These are phyloP conservation scores for Penicillium sp. DNA, from an alignment of 2,329 filamentous ascomycete genomes.

Conservation along the genomic window DNA sequence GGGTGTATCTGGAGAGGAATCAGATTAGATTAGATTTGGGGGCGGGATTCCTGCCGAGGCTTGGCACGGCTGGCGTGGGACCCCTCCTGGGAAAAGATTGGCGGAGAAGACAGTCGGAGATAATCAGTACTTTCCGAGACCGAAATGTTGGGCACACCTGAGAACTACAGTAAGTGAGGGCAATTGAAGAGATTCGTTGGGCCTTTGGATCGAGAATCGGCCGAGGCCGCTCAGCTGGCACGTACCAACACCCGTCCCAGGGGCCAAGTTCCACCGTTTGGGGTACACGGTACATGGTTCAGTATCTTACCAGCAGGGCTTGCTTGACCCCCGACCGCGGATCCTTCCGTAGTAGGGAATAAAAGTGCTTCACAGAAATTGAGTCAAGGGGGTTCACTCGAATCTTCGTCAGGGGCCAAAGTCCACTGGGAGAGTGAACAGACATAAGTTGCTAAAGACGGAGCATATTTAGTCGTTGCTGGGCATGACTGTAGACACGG, in stretches of 20 bases:
- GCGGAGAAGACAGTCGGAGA: background rate
- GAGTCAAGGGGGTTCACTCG: no score
- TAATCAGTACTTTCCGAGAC: background rate
- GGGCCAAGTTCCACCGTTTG: background rate
- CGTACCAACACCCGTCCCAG: background rate
- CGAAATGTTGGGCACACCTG: background rate
- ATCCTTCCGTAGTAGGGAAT: background rate
- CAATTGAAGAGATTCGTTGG: no score
- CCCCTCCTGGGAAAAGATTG: background rate
- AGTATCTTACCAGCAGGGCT: background rate
- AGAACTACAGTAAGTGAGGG: no score
- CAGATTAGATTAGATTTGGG: background rate
- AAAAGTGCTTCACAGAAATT: no score
- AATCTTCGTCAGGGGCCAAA: no score
- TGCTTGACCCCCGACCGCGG: background rate
- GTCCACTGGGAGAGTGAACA: no score
- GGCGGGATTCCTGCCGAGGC: background rate
- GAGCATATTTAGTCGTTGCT: no score
- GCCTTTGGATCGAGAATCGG: background rate
- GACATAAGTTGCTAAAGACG: no score
- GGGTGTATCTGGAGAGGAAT: background rate
- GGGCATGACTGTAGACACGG: no score
- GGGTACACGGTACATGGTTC: background rate
- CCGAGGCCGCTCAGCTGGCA: background rate
- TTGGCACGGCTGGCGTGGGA: background rate